Evolutionary conservation across 108 stramenopile species (phyloP).

Genomic region (Cyclotella atomus): DNA sequence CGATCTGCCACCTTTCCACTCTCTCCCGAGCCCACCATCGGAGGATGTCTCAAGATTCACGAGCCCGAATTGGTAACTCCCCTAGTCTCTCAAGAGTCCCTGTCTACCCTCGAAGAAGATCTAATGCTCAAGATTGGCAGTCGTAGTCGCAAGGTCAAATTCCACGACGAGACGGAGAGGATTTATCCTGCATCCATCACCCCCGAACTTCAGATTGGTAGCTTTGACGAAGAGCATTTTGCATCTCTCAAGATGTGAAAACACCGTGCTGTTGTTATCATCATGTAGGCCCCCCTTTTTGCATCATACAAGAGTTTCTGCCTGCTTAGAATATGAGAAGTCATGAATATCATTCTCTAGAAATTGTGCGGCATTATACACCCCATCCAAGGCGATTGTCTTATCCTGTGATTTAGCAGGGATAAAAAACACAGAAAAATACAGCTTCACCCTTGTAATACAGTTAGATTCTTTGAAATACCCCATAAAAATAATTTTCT

Average conservation of each 20-base stretch:
- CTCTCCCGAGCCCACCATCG: conserved; percentile 20
- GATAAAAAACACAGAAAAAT: neutral
- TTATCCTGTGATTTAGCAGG: no score
- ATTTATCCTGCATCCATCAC: conserved; percentile 36
- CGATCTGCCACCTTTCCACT: conserved; percentile 24
- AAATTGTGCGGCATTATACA: no score
- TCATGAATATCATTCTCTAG: no score
- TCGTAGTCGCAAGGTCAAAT: conserved; percentile 34
- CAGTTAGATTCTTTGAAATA: conserved; percentile 1
- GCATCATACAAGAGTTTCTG: neutral
- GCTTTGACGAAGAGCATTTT: conserved; percentile 36
- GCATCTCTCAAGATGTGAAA: conserved; percentile 13
- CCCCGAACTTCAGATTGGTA: conserved; percentile 15
- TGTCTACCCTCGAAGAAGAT: conserved; percentile 22
- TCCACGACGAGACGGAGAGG: conserved; percentile 21
- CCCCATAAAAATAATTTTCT: neutral
- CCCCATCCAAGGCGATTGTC: no score
- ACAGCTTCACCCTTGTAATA: neutral
- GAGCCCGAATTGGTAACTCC: neutral
- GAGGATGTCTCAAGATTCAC: conserved; percentile 22
- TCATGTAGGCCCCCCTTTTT: conserved; percentile 13
- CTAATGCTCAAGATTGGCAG: conserved; percentile 5
- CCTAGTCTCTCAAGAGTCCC: conserved; percentile 1
- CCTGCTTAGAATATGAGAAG: no score
- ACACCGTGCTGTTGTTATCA: neutral